Evolutionary conservation across 305 asterid species (phyloP).

Genomic region (Coffea humblotiana): DNA sequence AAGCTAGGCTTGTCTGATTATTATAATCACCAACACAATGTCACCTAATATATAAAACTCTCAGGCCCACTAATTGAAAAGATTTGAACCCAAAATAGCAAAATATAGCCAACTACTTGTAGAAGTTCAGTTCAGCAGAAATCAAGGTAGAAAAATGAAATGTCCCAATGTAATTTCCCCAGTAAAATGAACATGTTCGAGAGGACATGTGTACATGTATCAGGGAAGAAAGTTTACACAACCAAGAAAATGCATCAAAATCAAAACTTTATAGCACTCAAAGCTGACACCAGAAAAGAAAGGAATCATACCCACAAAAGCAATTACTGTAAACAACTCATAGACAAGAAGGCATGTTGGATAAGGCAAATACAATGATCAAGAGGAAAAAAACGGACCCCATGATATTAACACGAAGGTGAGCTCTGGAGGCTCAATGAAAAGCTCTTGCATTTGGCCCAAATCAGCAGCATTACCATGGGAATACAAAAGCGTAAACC

Average conservation of each 20-base stretch:
- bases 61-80: neutral
- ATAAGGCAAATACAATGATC: slow-evolving; percentile 16
- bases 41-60: neutral
- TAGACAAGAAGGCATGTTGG: neutral
- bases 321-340: neutral
- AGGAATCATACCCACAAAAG: slow-evolving; percentile 1
- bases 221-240: neutral
- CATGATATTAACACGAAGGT: slow-evolving; percentile 94
- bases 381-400: slow-evolving; percentile 44
- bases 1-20: neutral
- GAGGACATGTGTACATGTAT: neutral
- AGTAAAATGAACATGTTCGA: neutral
- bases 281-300: slow-evolving; percentile 13
- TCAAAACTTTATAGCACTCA: slow-evolving; percentile 14
- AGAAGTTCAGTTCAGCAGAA: neutral
- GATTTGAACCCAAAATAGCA: neutral
- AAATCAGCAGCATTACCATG: slow-evolving; percentile 99
- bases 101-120: neutral
- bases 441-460: slow-evolving; percentile 96
- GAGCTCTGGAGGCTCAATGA: slow-evolving; percentile 96
- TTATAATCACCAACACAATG: neutral
- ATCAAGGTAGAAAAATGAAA: neutral
- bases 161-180: neutral
- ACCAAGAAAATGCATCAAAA: slow-evolving; percentile 11
- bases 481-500: slow-evolving; percentile 81